Conservation (phyloP, 192 early-diverging fungal species). For the Backusella sp. region DNA sequence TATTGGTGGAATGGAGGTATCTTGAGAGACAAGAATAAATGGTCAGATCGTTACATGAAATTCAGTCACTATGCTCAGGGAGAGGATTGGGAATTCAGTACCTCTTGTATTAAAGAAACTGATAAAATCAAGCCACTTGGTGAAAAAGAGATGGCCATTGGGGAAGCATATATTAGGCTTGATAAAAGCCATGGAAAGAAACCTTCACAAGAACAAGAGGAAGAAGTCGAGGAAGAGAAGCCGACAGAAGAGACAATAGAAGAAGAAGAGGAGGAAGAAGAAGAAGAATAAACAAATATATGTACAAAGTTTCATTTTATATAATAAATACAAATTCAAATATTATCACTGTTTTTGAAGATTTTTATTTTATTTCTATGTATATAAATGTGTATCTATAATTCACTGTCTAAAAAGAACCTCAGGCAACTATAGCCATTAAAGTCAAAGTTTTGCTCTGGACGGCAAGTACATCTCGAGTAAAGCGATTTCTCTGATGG, state of each 20-base stretch:
- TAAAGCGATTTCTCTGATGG: constrained; percentile 50
- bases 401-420: not conserved
- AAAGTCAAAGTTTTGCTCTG: constrained; percentile 47
- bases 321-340: not conserved
- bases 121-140: constrained; percentile 23
- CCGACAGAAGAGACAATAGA: not conserved
- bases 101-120: constrained; percentile 40
- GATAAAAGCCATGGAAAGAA: not conserved
- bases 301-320: constrained; percentile 7
- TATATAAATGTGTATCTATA: not conserved
- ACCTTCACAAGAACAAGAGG: not conserved
- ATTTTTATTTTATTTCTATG: not conserved
- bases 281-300: not conserved
- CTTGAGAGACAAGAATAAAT: constrained; percentile 46
- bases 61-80: constrained; percentile 41
- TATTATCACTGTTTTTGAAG: not conserved
- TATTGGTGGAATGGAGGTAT: constrained; percentile 56
- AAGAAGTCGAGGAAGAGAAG: not conserved
- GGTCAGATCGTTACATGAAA: constrained; percentile 32
- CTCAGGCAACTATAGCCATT: constrained; percentile 31
- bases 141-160: constrained; percentile 5
- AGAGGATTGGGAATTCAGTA: constrained; percentile 45
- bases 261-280: not conserved
- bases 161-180: constrained; percentile 12
- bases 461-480: constrained; percentile 47